Conservation (phyloP, 768 basidiomycete species). For the Boletus rubroflammeus region DNA sequence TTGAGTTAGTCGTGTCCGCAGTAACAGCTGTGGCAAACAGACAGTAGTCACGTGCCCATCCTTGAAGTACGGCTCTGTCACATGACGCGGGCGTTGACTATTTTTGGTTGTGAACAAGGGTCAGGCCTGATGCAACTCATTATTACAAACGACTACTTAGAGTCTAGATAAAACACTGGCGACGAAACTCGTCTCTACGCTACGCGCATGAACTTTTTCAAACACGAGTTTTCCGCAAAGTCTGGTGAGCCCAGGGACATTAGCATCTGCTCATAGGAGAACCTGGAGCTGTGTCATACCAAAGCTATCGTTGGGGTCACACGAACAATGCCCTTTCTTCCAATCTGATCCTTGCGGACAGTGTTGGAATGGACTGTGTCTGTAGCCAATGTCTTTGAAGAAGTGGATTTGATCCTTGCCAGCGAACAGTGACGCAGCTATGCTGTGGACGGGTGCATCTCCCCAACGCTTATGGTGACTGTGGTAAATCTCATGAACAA, state of each 20-base stretch:
- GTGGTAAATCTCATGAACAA: constrained; percentile 3
- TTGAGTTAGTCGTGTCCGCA: background rate
- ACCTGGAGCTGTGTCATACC: constrained; percentile 40
- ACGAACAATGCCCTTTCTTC: constrained; percentile 81
- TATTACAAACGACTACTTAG: no score
- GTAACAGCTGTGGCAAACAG: background rate
- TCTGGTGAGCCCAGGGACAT: constrained; percentile 13
- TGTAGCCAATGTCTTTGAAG: constrained; percentile 92
- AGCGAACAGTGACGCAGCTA: constrained; percentile 87
- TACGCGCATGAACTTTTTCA: constrained; percentile 29
- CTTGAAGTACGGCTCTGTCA: no score
- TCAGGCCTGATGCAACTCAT: no score
- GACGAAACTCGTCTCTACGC: constrained; percentile 6
- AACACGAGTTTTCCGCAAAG: constrained; percentile 28
- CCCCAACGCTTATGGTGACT: constrained; percentile 69
- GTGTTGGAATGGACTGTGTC: constrained; percentile 93
- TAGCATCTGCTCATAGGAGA: background rate
- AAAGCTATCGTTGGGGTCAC: constrained; percentile 69
- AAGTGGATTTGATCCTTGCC: constrained; percentile 90
- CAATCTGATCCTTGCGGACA: constrained; percentile 80
- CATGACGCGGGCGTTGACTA: no score
- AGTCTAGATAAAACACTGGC: background rate
- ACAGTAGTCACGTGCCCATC: background rate
- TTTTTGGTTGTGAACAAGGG: background rate
- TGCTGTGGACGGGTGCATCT: constrained; percentile 89